A percentile compares a stretch with the other conserved stretches of the same genome.
phyloP scores from a whole-genome alignment of 2,329 filamentous ascomycete genomes.

The Colletotrichum sublineola region DNA sequence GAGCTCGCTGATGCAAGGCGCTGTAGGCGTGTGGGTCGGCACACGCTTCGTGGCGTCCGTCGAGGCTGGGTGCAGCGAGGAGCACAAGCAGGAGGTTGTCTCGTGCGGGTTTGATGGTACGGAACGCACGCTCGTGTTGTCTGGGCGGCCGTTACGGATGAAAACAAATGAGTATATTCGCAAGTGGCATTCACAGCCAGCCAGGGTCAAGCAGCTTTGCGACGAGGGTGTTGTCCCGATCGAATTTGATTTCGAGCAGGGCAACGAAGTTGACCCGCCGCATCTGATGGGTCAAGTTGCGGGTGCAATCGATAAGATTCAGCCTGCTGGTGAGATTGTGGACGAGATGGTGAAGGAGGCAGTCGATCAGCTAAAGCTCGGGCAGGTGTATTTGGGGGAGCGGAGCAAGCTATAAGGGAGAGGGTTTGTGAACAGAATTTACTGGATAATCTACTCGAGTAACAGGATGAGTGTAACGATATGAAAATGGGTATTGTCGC shows the following conservation, averaged over 20 bases:
- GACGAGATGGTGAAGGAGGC: conserved; percentile 89
- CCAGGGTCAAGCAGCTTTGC: conserved; percentile 81
- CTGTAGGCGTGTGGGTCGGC: conserved; percentile 92
- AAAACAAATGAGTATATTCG: conserved; percentile 86
- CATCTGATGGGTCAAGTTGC: conserved; percentile 96
- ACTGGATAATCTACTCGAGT: neutral
- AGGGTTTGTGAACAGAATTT: neutral
- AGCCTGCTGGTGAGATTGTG: conserved; percentile 88
- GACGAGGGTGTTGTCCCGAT: conserved; percentile 84
- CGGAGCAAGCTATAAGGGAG: conserved; percentile 59
- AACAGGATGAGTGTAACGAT: conserved; percentile 3
- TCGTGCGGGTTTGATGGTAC: conserved; percentile 85
- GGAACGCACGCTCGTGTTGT: conserved; percentile 83
- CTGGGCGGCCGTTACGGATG: conserved; percentile 84
- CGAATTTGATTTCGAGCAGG: conserved; percentile 84
- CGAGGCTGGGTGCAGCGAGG: conserved; percentile 84
- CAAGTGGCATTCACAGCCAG: conserved; percentile 82
- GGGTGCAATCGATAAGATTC: conserved; percentile 79
- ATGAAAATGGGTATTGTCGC: conserved; percentile 31
- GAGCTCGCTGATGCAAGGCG: conserved; percentile 87
- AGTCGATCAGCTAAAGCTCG: conserved; percentile 74
- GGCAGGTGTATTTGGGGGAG: conserved; percentile 68
- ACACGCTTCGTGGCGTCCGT: conserved; percentile 88
- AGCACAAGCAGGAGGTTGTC: conserved; percentile 89
- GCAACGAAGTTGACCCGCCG: conserved; percentile 85